These are phyloP conservation scores for Pholiota microspora DNA, from an alignment of 768 basidiomycete species.

Conservation along the genomic window DNA sequence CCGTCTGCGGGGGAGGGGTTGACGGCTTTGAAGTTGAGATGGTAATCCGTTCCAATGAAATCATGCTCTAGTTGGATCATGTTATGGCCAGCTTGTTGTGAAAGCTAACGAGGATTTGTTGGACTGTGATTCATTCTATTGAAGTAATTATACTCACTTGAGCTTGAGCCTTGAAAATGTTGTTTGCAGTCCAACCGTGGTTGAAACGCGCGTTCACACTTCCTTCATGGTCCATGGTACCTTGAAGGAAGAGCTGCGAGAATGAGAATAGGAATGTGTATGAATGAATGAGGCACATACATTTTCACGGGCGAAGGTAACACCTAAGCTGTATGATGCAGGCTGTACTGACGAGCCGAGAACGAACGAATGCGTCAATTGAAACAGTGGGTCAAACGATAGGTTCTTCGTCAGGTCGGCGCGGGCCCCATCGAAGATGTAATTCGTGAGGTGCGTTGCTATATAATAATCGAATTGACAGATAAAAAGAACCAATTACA, in stretches of 20 bases:
- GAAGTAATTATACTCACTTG: constrained; percentile 57
- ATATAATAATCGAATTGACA: constrained; percentile 11
- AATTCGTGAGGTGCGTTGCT: constrained; percentile 93
- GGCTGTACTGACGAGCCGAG: constrained; percentile 83
- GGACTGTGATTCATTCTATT: neutral
- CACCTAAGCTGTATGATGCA: constrained; percentile 92
- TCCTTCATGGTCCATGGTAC: constrained; percentile 91
- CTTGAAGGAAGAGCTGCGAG: constrained; percentile 83
- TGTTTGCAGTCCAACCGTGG: constrained; percentile 77
- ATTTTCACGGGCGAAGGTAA: constrained; percentile 82
- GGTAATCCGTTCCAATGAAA: constrained; percentile 85
- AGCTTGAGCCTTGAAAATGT: constrained; percentile 83
- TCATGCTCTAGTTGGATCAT: constrained; percentile 96
- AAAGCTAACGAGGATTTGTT: constrained; percentile 52
- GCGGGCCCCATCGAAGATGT: constrained; percentile 95
- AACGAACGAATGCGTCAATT: constrained; percentile 95
- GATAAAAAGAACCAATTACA: neutral
- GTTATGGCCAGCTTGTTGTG: constrained; percentile 74
- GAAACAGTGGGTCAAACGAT: constrained; percentile 93
- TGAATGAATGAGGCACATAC: constrained; percentile 39
- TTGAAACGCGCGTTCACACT: constrained; percentile 87
- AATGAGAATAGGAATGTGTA: constrained; percentile 17
- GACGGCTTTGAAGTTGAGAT: constrained; percentile 80
- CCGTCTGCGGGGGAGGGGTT: constrained; percentile 88
- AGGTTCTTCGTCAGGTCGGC: constrained; percentile 94